Base-by-base conservation (phyloP, 805 yeast genomes). In the Yamadazyma insecticola region DNA sequence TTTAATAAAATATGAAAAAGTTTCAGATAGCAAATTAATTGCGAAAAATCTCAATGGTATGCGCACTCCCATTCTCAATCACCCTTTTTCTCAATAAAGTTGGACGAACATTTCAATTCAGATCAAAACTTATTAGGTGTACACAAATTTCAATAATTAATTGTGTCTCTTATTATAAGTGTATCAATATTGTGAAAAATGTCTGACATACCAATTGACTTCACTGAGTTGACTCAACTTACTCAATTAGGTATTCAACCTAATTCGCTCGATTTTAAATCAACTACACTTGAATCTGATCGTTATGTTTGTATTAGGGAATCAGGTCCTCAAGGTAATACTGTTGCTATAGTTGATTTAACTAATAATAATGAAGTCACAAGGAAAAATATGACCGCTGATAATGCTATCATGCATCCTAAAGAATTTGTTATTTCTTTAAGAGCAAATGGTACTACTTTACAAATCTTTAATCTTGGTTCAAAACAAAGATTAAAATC, bases 331-430 rank as follows among this genome's bases (percentile, higher is more conserved):
- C 45, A 41, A 22, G 79, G 90, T 39, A 89, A 87, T 61, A 73
- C 92, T n/a, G 97, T 94, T 32, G 96, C 96, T 26, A 92, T 92
- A 49, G 76, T 92, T 41, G 94, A 92, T 54, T 70, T 92, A 51
- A 71, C 76, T 43, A 78, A 84, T 53, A 78, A 78, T 65, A 85
- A 85, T 60, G 74, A 76, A 47, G 77, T 89, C 39, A 81, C 84
- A 14, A 79, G 94, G 53, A 90, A 92, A 62, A 83, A 85, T 57
- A 92, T 92, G 96, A 74, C 85, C 34, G 99, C 98, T 26, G 99
- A 92, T 62, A 84, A 88, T 41, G 97, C 97, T 30, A 92, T 92
- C 54, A 80, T 92, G 92, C 94, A 88, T 60, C 97, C 98, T 20
- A 53, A 63, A n/a, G 78, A 81, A 57, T 78, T 82, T 60, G 87